phyloP scores from a whole-genome alignment of 2,329 filamentous ascomycete species.

The Trichoderma guizhouense region DNA sequence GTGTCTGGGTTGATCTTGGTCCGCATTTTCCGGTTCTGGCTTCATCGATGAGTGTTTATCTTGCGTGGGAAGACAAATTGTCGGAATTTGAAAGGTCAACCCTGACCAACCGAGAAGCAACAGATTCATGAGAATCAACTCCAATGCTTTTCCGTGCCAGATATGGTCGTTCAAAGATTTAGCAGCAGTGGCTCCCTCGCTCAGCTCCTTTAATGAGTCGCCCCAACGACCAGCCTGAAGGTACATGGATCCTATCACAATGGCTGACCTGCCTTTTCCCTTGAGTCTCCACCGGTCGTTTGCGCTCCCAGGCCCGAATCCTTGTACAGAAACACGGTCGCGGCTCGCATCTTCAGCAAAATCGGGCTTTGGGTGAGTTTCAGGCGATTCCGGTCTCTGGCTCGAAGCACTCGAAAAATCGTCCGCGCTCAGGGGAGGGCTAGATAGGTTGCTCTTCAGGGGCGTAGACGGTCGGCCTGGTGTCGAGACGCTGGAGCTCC shows the following conservation, averaged over 20 bases:
- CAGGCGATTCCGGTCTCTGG: constrained; percentile 40
- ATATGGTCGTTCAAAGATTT: constrained; percentile 82
- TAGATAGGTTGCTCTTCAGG: constrained; percentile 46
- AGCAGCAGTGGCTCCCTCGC: constrained; percentile 73
- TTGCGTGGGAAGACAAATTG: constrained; percentile 50
- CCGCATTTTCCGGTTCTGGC: constrained; percentile 30
- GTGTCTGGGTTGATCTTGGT: constrained; percentile 49
- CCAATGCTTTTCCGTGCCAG: constrained; percentile 96
- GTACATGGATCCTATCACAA: constrained; percentile 81
- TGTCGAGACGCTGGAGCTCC: constrained; percentile 43
- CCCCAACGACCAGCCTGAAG: constrained; percentile 86
- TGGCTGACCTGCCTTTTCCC: constrained; percentile 72
- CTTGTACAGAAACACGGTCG: constrained; percentile 62
- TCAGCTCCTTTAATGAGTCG: constrained; percentile 79
- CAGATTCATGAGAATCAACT: constrained; percentile 79
- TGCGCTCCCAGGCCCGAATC: constrained; percentile 67
- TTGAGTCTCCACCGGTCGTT: constrained; percentile 77
- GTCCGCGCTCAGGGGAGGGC: constrained; percentile 48
- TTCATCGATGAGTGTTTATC: constrained; percentile 40
- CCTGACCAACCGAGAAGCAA: constrained; percentile 81
- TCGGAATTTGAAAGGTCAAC: constrained; percentile 75
- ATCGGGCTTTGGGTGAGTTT: constrained; percentile 39
- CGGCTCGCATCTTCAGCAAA: constrained; percentile 46
- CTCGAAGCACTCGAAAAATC: constrained; percentile 39
- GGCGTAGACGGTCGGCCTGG: constrained; percentile 51